Percentiles rank a stretch among this genome's conserved stretches.
phyloP scores from a whole-genome alignment of 139 green algal genomes.

The Chlorella sp. region DNA sequence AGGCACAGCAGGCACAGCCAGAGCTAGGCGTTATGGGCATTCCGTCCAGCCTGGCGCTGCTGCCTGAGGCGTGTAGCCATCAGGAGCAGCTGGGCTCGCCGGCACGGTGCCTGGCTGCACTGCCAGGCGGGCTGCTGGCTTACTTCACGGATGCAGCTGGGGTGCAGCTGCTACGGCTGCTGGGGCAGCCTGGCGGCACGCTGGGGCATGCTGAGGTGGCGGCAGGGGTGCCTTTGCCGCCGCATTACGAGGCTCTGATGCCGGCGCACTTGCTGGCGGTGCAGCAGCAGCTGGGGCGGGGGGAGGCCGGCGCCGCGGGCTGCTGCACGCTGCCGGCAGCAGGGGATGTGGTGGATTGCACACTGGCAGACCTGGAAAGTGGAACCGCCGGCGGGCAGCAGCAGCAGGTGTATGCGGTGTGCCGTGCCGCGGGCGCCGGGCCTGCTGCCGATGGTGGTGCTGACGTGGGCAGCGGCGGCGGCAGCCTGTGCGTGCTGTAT shows the following conservation, averaged over 20 bases:
- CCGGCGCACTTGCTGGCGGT: background rate
- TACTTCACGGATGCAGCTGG: background rate
- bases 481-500: conserved; percentile 23
- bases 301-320: background rate
- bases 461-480: background rate
- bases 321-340: conserved; percentile 1
- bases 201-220: background rate
- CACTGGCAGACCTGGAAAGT: conserved; percentile 16
- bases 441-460: background rate
- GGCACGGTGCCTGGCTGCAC: background rate
- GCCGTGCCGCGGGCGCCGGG: background rate
- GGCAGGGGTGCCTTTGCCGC: background rate
- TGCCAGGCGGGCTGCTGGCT: background rate
- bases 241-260: conserved; percentile 16
- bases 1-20: too few species aligned
- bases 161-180: background rate
- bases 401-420: conserved; percentile 22
- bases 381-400: background rate
- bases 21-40: too few species aligned
- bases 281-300: background rate
- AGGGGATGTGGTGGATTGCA: conserved; percentile 3
- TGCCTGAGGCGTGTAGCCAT: background rate
- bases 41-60: background rate
- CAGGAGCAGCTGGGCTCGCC: background rate
- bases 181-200: background rate